These are phyloP conservation scores for Schizosaccharomyces octosporus DNA, from an alignment of 805 yeast genomes.

Conservation along the genomic window DNA sequence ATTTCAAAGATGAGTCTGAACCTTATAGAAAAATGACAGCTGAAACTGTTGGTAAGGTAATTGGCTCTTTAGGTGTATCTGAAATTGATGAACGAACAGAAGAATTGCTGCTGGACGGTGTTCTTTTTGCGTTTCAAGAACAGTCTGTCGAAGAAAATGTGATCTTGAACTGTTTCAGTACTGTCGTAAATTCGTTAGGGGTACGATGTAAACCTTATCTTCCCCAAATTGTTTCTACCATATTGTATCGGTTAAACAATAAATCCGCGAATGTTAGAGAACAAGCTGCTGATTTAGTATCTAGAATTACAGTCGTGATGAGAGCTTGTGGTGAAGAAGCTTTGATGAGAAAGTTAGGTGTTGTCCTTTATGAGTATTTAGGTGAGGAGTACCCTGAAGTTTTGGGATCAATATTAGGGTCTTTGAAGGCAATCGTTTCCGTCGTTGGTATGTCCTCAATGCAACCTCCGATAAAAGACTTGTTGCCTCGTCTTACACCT, in stretches of 20 bases:
- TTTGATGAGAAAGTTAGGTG: constrained; percentile 39
- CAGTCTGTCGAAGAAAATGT: constrained; percentile 34
- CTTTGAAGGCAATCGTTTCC: constrained; percentile 36
- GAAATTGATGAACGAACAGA: constrained; percentile 42
- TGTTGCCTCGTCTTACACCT: constrained; percentile 74
- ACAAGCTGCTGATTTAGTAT: constrained; percentile 59
- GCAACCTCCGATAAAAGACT: constrained; percentile 61
- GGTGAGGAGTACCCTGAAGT: constrained; percentile 93
- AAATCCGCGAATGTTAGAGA: constrained; percentile 49
- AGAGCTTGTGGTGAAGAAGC: constrained; percentile 38
- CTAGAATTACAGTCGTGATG: constrained; percentile 40
- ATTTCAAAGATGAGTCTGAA: constrained; percentile 63
- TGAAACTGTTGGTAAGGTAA: constrained; percentile 36
- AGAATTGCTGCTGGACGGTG: constrained; percentile 50
- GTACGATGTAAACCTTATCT: constrained; percentile 43
- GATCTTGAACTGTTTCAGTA: constrained; percentile 37
- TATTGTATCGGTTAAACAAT: constrained; percentile 49
- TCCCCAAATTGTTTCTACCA: constrained; percentile 43
- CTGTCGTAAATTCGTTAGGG: constrained; percentile 38
- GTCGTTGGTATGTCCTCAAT: constrained; percentile 34
- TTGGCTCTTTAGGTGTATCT: constrained; percentile 25
- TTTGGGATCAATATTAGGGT: constrained; percentile 58
- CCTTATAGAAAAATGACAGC: constrained; percentile 56
- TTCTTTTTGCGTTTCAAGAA: constrained; percentile 57
- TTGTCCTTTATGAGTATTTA: constrained; percentile 63